Percentiles rank a stretch among this genome's conserved stretches.
phyloP scores from a whole-genome alignment of 140 eudicot species.

The Oenanthe javanica region DNA sequence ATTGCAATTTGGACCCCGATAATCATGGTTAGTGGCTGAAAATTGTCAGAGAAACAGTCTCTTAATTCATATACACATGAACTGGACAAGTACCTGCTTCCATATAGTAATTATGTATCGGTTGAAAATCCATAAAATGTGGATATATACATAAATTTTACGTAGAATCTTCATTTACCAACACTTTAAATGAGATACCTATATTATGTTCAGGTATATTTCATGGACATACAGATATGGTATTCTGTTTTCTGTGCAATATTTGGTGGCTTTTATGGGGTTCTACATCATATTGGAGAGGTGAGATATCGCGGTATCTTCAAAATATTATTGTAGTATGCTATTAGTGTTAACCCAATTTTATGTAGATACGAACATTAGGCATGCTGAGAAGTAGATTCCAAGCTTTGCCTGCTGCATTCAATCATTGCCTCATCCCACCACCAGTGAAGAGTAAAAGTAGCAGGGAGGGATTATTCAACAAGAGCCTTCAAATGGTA shows the following conservation, averaged over 20 bases:
- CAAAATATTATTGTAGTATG: neutral
- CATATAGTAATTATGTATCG: neutral
- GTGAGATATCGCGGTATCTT: conserved; percentile 25
- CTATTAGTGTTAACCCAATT: conserved; percentile 8
- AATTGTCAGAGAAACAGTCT: neutral
- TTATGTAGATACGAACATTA: conserved; percentile 71
- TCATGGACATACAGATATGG: conserved; percentile 99
- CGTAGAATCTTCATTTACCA: neutral
- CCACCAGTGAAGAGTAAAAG: conserved; percentile 41
- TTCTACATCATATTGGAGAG: conserved; percentile 95
- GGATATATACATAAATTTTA: neutral
- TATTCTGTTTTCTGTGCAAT: conserved; percentile 87
- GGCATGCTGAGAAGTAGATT: conserved; percentile 92
- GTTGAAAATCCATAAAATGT: neutral
- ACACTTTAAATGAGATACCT: neutral
- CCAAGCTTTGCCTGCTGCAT: conserved; percentile 68
- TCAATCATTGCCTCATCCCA: conserved; percentile 63
- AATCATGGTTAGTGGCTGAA: conserved; percentile 60
- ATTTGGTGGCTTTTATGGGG: conserved; percentile 89
- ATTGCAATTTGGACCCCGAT: conserved; percentile 95
- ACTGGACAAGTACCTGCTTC: neutral
- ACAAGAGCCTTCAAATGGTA: conserved; percentile 54
- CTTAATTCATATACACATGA: neutral
- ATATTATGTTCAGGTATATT: conserved; percentile 54
- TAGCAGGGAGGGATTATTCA: conserved; percentile 44